These are phyloP conservation scores for Dryas integrifolia DNA, from an alignment of 331 rosid species.

Conservation along the genomic window DNA sequence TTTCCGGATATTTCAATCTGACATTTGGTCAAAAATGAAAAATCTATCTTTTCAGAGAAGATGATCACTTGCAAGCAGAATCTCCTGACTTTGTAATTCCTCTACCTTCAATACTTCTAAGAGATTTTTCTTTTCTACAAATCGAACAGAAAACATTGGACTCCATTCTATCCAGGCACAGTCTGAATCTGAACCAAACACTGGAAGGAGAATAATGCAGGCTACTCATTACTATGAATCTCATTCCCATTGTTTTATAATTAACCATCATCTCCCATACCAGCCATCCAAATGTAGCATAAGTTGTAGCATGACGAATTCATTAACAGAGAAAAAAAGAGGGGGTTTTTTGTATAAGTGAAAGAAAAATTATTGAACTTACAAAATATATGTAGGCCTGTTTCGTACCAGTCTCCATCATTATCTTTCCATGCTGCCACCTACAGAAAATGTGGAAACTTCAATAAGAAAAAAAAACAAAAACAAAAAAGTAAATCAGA, in stretches of 20 bases:
- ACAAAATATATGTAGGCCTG: slow-evolving; percentile 97
- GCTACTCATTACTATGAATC: background rate
- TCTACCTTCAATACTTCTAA: background rate
- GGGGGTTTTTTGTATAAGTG: background rate
- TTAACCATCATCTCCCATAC: background rate
- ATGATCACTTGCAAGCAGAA: background rate
- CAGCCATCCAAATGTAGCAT: background rate
- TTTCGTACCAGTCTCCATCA: slow-evolving; percentile 97
- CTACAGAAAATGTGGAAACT: slow-evolving; percentile 43
- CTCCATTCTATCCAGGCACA: background rate
- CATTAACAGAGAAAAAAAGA: background rate
- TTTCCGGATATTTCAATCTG: background rate
- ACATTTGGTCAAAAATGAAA: background rate
- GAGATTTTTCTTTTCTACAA: background rate
- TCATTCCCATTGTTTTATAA: background rate
- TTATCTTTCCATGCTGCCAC: slow-evolving; percentile 98
- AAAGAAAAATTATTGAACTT: slow-evolving; percentile 30
- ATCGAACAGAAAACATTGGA: background rate
- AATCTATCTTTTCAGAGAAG: background rate
- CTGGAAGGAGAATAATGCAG: background rate
- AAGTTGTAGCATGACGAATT: background rate
- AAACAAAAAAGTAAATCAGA: background rate
- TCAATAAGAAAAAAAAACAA: slow-evolving; percentile 18
- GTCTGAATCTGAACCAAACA: background rate
- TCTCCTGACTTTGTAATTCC: background rate